phyloP scores from a whole-genome alignment of 148 eudicot genomes.

The Spergularia marina region DNA sequence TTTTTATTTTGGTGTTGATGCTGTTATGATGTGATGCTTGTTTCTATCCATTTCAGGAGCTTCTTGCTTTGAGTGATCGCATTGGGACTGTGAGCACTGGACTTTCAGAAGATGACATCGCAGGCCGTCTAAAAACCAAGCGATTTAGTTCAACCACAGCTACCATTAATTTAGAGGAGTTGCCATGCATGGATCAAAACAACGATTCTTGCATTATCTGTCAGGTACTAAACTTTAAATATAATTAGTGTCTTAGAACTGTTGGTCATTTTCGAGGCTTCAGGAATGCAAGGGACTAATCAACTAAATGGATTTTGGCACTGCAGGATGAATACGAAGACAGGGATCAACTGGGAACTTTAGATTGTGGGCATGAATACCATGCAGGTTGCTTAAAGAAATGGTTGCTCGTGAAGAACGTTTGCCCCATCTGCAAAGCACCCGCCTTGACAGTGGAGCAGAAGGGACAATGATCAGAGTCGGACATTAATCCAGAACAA shows the following conservation, averaged over 20 bases:
- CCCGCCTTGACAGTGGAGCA: constrained; percentile 44
- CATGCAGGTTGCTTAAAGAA: constrained; percentile 74
- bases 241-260: background rate
- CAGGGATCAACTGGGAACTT: constrained; percentile 52
- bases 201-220: constrained; percentile 78
- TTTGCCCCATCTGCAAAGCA: constrained; percentile 84
- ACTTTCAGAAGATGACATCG: constrained; percentile 60
- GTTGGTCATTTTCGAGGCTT: background rate
- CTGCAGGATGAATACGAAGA: constrained; percentile 72
- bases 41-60: constrained; percentile 57
- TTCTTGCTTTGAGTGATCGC: constrained; percentile 91
- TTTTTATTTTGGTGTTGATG: background rate
- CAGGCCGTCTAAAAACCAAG: constrained; percentile 54
- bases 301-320: constrained; percentile 16
- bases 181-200: constrained; percentile 45
- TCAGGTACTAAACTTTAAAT: constrained; percentile 49
- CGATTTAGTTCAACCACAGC: constrained; percentile 35
- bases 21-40: constrained; percentile 2
- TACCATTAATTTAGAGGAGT: constrained; percentile 45
- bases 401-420: constrained; percentile 79
- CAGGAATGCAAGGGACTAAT: background rate
- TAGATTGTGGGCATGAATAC: constrained; percentile 88
- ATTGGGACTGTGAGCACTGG: constrained; percentile 85
- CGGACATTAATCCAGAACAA: constrained; percentile 1
- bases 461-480: constrained; percentile 23